Percentiles rank a stretch among this genome's conserved stretches.
Evolutionary conservation across 1,284 basidiomycete genomes (phyloP).

Genomic region (Xerocomus cyaneibrunnescens): DNA sequence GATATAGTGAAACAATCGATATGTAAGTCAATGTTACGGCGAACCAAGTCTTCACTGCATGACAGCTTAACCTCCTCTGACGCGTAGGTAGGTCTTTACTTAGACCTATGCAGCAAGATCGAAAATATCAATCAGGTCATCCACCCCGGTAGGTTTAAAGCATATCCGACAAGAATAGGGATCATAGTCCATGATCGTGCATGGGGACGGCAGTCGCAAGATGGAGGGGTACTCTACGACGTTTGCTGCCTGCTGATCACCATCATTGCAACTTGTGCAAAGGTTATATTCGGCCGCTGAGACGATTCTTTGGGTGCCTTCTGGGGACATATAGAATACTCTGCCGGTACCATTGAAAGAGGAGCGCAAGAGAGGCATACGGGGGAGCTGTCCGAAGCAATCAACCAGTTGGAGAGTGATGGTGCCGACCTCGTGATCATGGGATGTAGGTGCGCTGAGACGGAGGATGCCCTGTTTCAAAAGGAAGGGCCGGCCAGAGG

Average conservation of each 20-base stretch:
- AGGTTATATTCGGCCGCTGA: background rate
- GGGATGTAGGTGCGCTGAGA: background rate
- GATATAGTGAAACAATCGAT: no score
- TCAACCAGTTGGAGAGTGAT: background rate
- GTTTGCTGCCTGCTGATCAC: background rate
- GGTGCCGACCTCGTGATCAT: background rate
- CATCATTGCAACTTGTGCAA: background rate
- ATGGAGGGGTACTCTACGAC: slow-evolving; percentile 12
- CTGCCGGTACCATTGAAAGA: background rate
- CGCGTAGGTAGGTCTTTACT: no score
- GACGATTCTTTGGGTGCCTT: background rate
- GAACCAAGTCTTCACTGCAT: no score
- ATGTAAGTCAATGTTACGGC: no score
- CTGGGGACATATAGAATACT: background rate
- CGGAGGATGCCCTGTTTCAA: background rate
- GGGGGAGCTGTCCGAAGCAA: background rate
- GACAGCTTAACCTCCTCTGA: no score
- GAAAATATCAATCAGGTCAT: slow-evolving; percentile 15
- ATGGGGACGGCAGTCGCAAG: slow-evolving; percentile 3
- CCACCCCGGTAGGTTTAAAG: slow-evolving; percentile 7
- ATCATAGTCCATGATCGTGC: slow-evolving; percentile 20
- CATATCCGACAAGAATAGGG: slow-evolving; percentile 24
- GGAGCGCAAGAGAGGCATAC: background rate
- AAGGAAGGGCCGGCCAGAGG: background rate
- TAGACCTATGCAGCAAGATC: slow-evolving; percentile 6